Percentiles rank a stretch among this genome's conserved stretches.
phyloP scores from a whole-genome alignment of 2,329 filamentous ascomycete species.

The Cladophialophora yegresii region DNA sequence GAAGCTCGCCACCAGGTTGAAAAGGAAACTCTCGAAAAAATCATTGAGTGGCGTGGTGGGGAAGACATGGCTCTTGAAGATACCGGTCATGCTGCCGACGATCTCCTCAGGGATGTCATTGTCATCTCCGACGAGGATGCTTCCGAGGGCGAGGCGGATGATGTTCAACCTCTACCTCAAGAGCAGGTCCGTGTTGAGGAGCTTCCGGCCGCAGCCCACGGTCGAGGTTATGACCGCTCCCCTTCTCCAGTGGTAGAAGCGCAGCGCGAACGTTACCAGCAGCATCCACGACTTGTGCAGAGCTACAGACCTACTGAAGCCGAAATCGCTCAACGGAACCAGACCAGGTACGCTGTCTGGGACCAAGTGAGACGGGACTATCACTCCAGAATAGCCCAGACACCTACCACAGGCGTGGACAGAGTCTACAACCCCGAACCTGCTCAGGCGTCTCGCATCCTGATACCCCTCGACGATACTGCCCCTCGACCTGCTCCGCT shows the following conservation, averaged over 20 bases:
- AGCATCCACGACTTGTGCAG: slow-evolving; percentile 39
- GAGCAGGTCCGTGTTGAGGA: slow-evolving; percentile 48
- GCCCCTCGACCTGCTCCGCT: slow-evolving; percentile 9
- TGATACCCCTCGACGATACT: slow-evolving; percentile 28
- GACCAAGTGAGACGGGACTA: slow-evolving; percentile 46
- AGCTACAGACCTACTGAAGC: slow-evolving; percentile 36
- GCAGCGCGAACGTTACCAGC: slow-evolving; percentile 43
- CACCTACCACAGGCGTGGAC: slow-evolving; percentile 23
- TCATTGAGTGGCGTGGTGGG: slow-evolving; percentile 65
- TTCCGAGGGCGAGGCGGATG: slow-evolving; percentile 47
- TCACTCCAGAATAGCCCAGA: slow-evolving; percentile 23
- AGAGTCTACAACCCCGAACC: slow-evolving; percentile 28
- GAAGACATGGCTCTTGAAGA: slow-evolving; percentile 56
- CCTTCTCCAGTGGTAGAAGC: slow-evolving; percentile 21
- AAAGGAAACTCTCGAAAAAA: slow-evolving; percentile 56
- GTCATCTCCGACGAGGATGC: slow-evolving; percentile 65
- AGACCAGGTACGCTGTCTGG: slow-evolving; percentile 52
- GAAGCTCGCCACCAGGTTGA: slow-evolving; percentile 59
- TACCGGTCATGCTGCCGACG: slow-evolving; percentile 57
- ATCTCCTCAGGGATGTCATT: slow-evolving; percentile 65
- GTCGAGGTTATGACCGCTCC: slow-evolving; percentile 19
- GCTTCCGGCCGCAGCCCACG: slow-evolving; percentile 44
- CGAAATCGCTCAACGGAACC: slow-evolving; percentile 47
- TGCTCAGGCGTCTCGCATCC: slow-evolving; percentile 19
- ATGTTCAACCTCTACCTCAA: slow-evolving; percentile 35